phyloP scores from a whole-genome alignment of 164 flowering plant genomes.

The Umbilicus rupestris region DNA sequence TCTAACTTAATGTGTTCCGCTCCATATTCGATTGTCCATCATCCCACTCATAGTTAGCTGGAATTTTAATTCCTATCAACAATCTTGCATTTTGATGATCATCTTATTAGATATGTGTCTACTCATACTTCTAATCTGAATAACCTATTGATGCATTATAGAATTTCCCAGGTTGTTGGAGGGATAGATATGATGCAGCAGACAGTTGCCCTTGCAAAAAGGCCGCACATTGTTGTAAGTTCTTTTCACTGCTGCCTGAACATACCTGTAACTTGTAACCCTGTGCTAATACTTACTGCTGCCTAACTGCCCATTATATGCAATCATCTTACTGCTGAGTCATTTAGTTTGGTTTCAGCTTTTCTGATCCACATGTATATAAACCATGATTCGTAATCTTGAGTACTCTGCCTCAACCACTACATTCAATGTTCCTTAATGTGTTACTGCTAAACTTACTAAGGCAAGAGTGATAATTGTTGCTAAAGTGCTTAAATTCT shows the following conservation, averaged over 20 bases:
- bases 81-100: neutral
- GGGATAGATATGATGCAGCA: conserved; percentile 70
- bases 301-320: no score
- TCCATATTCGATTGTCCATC: neutral
- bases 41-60: neutral
- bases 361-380: no score
- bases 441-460: neutral
- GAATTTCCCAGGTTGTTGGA: conserved; percentile 62
- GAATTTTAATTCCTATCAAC: neutral
- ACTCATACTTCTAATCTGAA: conserved; percentile 5
- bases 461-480: no score
- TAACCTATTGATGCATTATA: neutral
- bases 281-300: neutral
- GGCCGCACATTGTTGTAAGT: conserved; percentile 84
- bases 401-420: no score
- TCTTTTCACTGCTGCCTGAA: neutral
- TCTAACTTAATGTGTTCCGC: neutral
- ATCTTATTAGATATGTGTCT: neutral
- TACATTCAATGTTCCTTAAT: no score
- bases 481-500: no score
- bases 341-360: no score
- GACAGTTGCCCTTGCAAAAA: conserved; percentile 48
- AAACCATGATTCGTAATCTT: no score
- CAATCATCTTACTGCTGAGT: no score
- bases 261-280: neutral